Base-by-base conservation (phyloP, 106 monocot species). In the Posidonia australis region DNA sequence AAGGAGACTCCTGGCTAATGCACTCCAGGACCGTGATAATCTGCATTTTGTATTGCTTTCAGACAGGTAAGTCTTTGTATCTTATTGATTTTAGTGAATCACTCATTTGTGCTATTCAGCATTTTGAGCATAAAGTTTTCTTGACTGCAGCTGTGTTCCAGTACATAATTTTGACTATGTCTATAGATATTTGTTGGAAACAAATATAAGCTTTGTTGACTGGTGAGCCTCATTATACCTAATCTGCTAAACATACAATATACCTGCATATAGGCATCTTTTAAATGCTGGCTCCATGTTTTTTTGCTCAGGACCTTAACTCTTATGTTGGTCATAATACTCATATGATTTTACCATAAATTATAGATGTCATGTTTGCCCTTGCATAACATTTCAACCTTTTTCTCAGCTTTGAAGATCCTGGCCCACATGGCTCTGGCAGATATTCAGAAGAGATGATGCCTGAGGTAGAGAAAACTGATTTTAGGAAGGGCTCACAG, bases 41-140 rank as follows among this genome's bases (percentile, higher is more conserved):
- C 89, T 86, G 66, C 86, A 87, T 78, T 94, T 94, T 86, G 72
- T 94, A 42, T 80, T 94, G 69, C 84, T 94, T 69, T 94, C 94
- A 72, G 94, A 94, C 43, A 94, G 93, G 93, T 86, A 45, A 69
- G 46, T 80, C 16, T 49, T 67, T 60, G 16, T 44, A 24, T 55
- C 23, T n/a, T 54, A 11, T 48, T 16, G 62, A 58, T 20, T 67
- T 18, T 11, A 30, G 9, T 44, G n/a, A n/a, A n/a, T n/a, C n/a
- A n/a, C 4, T 36, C 28, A 10, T 44, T 64, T 16, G 9, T 20
- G 54, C 13, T 21, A 63, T 44, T 67, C 20, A 47, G 44, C 23
- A 26, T 64, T 16, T 64, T 64, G 10, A 26, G 11, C 28, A 17
- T 36, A n/a, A 29, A 28, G 31, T 47, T 31, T 67, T 18, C 31